A percentile compares a stretch with the other conserved stretches of the same genome.
These are phyloP conservation scores for Boletus pseudopeckii DNA, from an alignment of 768 basidiomycete species.

Conservation along the genomic window DNA sequence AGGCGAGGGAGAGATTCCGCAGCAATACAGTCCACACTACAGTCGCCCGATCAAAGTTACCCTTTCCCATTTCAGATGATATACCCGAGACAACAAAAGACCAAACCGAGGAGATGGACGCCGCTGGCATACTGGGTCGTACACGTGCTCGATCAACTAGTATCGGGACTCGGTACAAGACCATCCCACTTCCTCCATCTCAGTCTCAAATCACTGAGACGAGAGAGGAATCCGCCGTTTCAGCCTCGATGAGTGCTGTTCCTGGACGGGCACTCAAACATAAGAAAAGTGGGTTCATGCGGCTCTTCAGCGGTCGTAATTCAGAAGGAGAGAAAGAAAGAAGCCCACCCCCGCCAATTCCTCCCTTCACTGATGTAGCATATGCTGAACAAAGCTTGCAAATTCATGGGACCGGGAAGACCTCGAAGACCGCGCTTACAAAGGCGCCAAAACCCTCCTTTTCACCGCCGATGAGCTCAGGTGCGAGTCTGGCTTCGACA, in stretches of 20 bases:
- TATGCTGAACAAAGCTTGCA: slow-evolving; percentile 27
- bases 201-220: slow-evolving; percentile 38
- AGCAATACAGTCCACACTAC: slow-evolving; percentile 40
- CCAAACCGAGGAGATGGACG: slow-evolving; percentile 25
- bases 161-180: slow-evolving; percentile 51
- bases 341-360: slow-evolving; percentile 53
- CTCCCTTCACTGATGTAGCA: slow-evolving; percentile 39
- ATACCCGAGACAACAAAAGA: slow-evolving; percentile 20
- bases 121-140: slow-evolving; percentile 21
- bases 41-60: slow-evolving; percentile 23
- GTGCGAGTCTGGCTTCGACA: slow-evolving; percentile 12
- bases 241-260: slow-evolving; percentile 9
- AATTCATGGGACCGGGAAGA: slow-evolving; percentile 28
- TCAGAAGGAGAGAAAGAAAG: slow-evolving; percentile 34
- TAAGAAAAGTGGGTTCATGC: slow-evolving; percentile 81
- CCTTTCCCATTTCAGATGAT: slow-evolving; percentile 35
- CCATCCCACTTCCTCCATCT: slow-evolving; percentile 34
- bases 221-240: slow-evolving; percentile 37
- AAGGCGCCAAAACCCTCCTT: slow-evolving; percentile 43
- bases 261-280: slow-evolving; percentile 56
- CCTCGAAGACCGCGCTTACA: slow-evolving; percentile 26
- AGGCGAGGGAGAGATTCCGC: slow-evolving; percentile 60
- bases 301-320: slow-evolving; percentile 59
- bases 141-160: slow-evolving; percentile 61
- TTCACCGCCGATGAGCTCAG: slow-evolving; percentile 33